Evolutionary conservation across 768 basidiomycete genomes (phyloP).

Genomic region (Cyathus striatus): DNA sequence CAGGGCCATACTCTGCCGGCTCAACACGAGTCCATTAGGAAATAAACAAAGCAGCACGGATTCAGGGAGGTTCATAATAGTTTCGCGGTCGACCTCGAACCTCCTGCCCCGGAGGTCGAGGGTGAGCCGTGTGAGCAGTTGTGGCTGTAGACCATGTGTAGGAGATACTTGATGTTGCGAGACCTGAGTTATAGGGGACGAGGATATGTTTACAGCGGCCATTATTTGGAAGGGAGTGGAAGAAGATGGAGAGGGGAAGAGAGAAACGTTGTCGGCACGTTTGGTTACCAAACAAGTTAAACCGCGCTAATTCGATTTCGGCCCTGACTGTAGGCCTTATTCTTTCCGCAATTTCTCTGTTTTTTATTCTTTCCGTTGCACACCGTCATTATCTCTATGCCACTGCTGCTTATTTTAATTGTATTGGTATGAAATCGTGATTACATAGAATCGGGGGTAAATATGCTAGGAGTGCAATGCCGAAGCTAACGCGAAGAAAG

Average conservation of each 20-base stretch:
- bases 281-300: constrained; percentile 4
- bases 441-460: no score
- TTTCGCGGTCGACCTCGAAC: constrained; percentile 95
- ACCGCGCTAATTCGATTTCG: constrained; percentile 4
- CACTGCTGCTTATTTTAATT: no score
- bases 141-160: constrained; percentile 74
- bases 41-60: constrained; percentile 94
- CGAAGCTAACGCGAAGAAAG: no score
- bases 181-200: constrained; percentile 53
- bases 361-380: no score
- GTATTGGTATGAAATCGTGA: no score
- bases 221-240: constrained; percentile 16
- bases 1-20: constrained; percentile 74
- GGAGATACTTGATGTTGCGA: constrained; percentile 60
- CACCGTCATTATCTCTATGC: no score
- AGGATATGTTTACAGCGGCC: constrained; percentile 37
- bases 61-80: constrained; percentile 97
- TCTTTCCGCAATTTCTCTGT: not conserved
- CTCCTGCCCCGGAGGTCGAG: constrained; percentile 89
- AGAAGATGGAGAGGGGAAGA: constrained; percentile 5
- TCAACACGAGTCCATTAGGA: constrained; percentile 93
- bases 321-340: not conserved
- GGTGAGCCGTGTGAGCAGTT: constrained; percentile 81
- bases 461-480: no score
- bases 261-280: constrained; percentile 2